Evolutionary conservation across 768 basidiomycete genomes (phyloP).

Genomic region (Pleurotus citrinopileatus): DNA sequence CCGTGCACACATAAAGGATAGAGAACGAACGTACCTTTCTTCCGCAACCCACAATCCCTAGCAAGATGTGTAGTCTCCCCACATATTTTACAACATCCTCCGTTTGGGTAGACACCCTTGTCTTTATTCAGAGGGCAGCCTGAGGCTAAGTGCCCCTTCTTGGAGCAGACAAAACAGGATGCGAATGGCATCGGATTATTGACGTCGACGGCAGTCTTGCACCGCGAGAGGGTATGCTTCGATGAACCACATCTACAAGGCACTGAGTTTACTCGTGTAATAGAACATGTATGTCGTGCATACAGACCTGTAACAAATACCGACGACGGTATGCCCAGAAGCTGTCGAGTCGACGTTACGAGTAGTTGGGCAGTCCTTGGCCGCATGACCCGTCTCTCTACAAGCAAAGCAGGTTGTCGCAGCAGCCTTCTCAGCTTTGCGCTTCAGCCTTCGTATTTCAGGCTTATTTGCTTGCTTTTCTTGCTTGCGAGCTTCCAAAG

Average conservation of each 20-base stretch:
- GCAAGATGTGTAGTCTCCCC: constrained; percentile 83
- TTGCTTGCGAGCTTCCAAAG: constrained; percentile 21
- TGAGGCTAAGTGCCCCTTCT: constrained; percentile 82
- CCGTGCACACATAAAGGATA: background rate
- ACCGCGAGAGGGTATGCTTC: constrained; percentile 75
- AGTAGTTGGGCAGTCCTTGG: constrained; percentile 70
- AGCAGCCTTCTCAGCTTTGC: constrained; percentile 53
- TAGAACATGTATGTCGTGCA: constrained; percentile 1
- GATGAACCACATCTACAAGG: constrained; percentile 72
- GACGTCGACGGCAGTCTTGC: constrained; percentile 62
- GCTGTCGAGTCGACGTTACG: constrained; percentile 17
- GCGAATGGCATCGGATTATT: constrained; percentile 79
- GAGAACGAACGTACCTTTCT: constrained; percentile 45
- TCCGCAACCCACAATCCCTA: constrained; percentile 71
- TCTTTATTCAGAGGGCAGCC: constrained; percentile 77
- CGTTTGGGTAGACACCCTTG: constrained; percentile 87
- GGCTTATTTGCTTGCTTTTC: constrained; percentile 24
- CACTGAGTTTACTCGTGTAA: background rate
- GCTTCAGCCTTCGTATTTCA: constrained; percentile 64
- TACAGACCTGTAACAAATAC: constrained; percentile 73
- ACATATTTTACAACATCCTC: constrained; percentile 88
- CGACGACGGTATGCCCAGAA: constrained; percentile 30
- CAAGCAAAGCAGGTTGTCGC: constrained; percentile 84
- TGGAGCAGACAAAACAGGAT: constrained; percentile 87
- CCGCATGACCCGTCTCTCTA: constrained; percentile 78